Evolutionary conservation across 441 rosid species (phyloP).

Genomic region (Euphorbia neoarborescens): DNA sequence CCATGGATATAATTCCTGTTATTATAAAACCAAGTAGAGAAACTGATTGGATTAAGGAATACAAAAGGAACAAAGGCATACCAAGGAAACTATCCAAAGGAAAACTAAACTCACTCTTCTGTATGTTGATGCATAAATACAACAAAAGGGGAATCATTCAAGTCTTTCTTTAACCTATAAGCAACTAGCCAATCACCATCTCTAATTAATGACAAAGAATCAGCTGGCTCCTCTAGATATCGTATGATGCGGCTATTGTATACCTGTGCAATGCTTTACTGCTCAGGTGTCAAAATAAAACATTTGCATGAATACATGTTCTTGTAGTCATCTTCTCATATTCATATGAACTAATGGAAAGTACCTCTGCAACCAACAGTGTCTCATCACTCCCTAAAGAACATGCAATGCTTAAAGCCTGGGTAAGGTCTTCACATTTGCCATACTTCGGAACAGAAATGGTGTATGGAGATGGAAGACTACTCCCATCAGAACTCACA

Average conservation of each 20-base stretch:
- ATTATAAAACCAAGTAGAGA: slow-evolving; percentile 23
- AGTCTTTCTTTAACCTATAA: slow-evolving; percentile 42
- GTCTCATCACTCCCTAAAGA: slow-evolving; percentile 43
- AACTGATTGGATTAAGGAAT: neutral
- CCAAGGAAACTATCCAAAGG: slow-evolving; percentile 22
- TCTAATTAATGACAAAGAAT: slow-evolving; percentile 50
- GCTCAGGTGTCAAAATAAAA: slow-evolving; percentile 20
- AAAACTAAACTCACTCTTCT: slow-evolving; percentile 39
- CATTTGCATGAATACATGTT: slow-evolving; percentile 5
- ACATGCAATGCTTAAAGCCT: slow-evolving; percentile 42
- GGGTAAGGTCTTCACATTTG: slow-evolving; percentile 47
- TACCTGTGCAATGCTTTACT: slow-evolving; percentile 26
- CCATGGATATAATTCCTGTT: slow-evolving; percentile 61
- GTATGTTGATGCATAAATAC: slow-evolving; percentile 47
- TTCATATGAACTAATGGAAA: neutral
- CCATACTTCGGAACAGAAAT: slow-evolving; percentile 52
- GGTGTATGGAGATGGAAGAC: slow-evolving; percentile 37
- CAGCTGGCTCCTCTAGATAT: slow-evolving; percentile 45
- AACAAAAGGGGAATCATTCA: slow-evolving; percentile 33
- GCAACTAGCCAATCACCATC: slow-evolving; percentile 62
- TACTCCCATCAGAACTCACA: slow-evolving; percentile 40
- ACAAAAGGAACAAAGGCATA: neutral
- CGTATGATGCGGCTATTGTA: slow-evolving; percentile 42
- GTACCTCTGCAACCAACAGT: slow-evolving; percentile 56
- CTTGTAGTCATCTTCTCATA: slow-evolving; percentile 5